phyloP scores from a whole-genome alignment of 2,329 filamentous ascomycete genomes.

The Onygenales sp. region DNA sequence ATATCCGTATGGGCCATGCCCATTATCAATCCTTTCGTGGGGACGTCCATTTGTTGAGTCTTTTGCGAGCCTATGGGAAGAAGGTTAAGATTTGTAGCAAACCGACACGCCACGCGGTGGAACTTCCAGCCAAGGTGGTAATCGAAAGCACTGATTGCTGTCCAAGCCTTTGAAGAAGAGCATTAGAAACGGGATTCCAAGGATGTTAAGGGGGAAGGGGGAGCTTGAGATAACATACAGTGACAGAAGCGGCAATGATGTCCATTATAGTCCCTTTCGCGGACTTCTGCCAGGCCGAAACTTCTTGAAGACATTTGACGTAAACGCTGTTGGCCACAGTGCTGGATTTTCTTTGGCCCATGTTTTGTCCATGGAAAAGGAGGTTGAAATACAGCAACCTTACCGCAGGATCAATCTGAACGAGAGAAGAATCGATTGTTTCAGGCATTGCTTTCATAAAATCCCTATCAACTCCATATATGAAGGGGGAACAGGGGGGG shows the following conservation, averaged over 20 bases:
- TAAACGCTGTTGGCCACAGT: neutral
- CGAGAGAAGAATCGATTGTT: neutral
- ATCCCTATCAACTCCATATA: neutral
- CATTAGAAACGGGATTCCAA: neutral
- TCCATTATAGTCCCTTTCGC: neutral
- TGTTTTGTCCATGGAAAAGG: neutral
- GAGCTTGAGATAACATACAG: neutral
- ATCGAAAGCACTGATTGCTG: neutral
- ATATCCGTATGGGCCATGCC: neutral
- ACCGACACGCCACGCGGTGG: neutral
- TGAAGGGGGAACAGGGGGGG: neutral
- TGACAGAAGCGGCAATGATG: neutral
- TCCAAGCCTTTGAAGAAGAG: neutral
- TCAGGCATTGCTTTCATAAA: constrained; percentile 1
- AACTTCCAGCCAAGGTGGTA: constrained; percentile 2
- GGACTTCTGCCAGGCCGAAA: neutral
- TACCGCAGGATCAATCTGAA: constrained; percentile 2
- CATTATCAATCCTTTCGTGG: neutral
- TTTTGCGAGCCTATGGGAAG: neutral
- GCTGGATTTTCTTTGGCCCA: neutral
- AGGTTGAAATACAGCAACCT: constrained; percentile 1
- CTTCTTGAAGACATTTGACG: constrained; percentile 1
- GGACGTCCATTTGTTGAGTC: neutral
- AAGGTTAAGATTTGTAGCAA: neutral
- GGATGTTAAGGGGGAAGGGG: neutral